Evolutionary conservation across 352 stramenopile species (phyloP).

Genomic region (Pythium guiyangense): DNA sequence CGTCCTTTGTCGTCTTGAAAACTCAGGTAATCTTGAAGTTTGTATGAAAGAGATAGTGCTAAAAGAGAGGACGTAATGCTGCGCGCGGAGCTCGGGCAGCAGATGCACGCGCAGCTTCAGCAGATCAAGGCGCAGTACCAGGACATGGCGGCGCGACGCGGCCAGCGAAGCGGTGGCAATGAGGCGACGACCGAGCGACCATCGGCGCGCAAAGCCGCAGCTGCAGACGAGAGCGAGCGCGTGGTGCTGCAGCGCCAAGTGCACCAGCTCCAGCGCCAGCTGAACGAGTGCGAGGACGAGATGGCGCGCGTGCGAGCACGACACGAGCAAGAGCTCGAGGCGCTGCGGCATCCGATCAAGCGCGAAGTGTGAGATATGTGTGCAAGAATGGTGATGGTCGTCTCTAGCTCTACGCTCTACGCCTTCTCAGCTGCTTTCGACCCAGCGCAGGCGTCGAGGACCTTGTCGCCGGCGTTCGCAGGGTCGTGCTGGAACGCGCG

Average conservation of each 20-base stretch:
- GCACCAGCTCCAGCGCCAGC: slow-evolving; percentile 56
- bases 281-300: slow-evolving; percentile 78
- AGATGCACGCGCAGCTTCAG: slow-evolving; percentile 65
- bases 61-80: too few species aligned
- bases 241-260: slow-evolving; percentile 55
- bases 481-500: slow-evolving; percentile 28
- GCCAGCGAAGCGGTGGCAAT: slow-evolving; percentile 13
- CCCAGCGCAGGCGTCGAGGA: background rate
- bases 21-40: too few species aligned
- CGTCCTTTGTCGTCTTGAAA: too few species aligned
- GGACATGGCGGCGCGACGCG: slow-evolving; percentile 25
- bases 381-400: background rate
- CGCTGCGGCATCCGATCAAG: slow-evolving; percentile 14
- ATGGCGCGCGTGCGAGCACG: slow-evolving; percentile 71
- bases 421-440: background rate
- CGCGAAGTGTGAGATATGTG: background rate
- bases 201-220: slow-evolving; percentile 33
- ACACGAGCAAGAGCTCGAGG: slow-evolving; percentile 21
- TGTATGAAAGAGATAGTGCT: too few species aligned
- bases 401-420: too few species aligned
- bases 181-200: slow-evolving; percentile 21
- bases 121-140: slow-evolving; percentile 58
- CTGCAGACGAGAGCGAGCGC: slow-evolving; percentile 39
- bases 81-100: slow-evolving; percentile 57
- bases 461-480: background rate